These are phyloP conservation scores for Thelonectria discophora DNA, from an alignment of 2,329 filamentous ascomycete genomes.

Conservation along the genomic window DNA sequence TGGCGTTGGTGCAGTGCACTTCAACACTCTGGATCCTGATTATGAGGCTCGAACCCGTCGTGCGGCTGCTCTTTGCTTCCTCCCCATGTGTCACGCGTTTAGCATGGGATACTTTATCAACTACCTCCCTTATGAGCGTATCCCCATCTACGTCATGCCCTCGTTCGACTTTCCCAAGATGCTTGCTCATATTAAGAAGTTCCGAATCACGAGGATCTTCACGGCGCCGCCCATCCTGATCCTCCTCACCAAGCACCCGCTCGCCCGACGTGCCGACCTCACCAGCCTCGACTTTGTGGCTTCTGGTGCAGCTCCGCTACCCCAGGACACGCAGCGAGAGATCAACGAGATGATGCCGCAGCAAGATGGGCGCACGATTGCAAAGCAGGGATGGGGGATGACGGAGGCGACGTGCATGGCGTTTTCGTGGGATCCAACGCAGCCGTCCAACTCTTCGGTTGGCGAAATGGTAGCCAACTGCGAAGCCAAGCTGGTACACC, in stretches of 20 bases:
- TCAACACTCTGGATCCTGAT: slow-evolving; percentile 57
- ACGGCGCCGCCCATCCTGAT: slow-evolving; percentile 81
- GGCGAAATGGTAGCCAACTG: slow-evolving; percentile 50
- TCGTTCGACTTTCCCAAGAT: slow-evolving; percentile 79
- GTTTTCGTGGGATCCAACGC: slow-evolving; percentile 74
- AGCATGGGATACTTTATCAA: slow-evolving; percentile 77
- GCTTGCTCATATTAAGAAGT: slow-evolving; percentile 73
- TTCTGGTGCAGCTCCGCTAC: slow-evolving; percentile 76
- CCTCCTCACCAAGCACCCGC: slow-evolving; percentile 75
- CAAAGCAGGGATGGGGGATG: slow-evolving; percentile 86
- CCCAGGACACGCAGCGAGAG: slow-evolving; percentile 56
- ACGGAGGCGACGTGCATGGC: slow-evolving; percentile 81
- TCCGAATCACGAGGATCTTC: slow-evolving; percentile 71
- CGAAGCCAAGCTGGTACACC: slow-evolving; percentile 71
- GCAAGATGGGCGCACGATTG: slow-evolving; percentile 39
- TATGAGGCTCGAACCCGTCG: slow-evolving; percentile 53
- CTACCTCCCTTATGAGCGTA: slow-evolving; percentile 61
- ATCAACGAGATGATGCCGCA: slow-evolving; percentile 61
- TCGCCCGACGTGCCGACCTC: slow-evolving; percentile 72
- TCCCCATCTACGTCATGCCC: slow-evolving; percentile 80
- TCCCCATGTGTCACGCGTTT: slow-evolving; percentile 81
- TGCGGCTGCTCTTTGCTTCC: slow-evolving; percentile 67
- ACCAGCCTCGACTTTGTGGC: slow-evolving; percentile 68
- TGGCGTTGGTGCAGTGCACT: slow-evolving; percentile 64
- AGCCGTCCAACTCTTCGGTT: slow-evolving; percentile 37